phyloP scores from a whole-genome alignment of 768 basidiomycete species.

The Cystobasidium ongulense region DNA sequence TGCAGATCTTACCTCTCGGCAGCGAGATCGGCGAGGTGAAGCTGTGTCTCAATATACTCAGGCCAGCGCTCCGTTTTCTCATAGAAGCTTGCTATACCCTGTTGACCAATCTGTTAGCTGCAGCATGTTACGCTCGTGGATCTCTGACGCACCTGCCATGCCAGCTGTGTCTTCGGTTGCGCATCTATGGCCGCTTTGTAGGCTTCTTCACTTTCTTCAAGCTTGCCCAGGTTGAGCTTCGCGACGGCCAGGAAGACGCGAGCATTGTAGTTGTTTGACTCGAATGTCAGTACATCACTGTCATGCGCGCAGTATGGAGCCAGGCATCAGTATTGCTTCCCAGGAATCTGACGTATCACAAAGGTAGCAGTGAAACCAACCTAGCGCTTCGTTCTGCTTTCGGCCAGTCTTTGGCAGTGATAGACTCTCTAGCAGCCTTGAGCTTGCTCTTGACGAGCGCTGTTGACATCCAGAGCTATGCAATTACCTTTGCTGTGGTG shows the following conservation, averaged over 20 bases:
- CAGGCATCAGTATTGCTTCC: constrained; percentile 43
- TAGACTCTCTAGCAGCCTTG: constrained; percentile 66
- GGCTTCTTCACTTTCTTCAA: constrained; percentile 70
- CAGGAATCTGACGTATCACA: constrained; percentile 43
- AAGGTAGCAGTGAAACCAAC: constrained; percentile 47
- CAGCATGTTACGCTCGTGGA: constrained; percentile 33
- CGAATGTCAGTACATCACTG: constrained; percentile 46
- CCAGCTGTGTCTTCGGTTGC: constrained; percentile 64
- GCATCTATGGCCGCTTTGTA: constrained; percentile 68
- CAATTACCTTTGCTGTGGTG: background rate
- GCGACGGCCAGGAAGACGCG: constrained; percentile 79
- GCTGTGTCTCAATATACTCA: constrained; percentile 53
- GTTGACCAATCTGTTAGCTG: constrained; percentile 1
- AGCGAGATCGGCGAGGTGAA: constrained; percentile 56
- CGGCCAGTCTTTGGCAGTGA: constrained; percentile 66
- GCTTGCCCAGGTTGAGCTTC: constrained; percentile 62
- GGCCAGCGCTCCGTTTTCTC: constrained; percentile 59
- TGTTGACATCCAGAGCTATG: constrained; percentile 31
- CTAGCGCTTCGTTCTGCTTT: constrained; percentile 60
- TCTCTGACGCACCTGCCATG: constrained; percentile 64
- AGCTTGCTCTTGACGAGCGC: constrained; percentile 61
- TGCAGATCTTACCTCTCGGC: constrained; percentile 53
- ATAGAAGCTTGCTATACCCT: constrained; percentile 69
- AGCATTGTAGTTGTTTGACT: constrained; percentile 76
- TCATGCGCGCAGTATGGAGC: background rate